Base-by-base conservation (phyloP, 1,139 yeast species). In the Arxiozyma telluris region DNA sequence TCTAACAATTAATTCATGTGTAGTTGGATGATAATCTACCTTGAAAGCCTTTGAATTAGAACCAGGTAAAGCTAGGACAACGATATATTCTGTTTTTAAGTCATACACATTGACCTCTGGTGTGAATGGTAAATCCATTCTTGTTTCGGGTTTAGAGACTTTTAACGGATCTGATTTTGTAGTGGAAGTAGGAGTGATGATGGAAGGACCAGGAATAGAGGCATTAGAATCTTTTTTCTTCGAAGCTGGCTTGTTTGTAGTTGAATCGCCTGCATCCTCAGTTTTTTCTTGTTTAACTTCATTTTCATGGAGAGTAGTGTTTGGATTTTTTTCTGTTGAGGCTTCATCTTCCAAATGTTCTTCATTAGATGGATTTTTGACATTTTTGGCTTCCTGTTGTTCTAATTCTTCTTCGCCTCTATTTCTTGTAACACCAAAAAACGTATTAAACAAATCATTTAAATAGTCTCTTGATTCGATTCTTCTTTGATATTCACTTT, bases 91-190 rank as follows among this genome's bases (percentile, higher is more conserved):
- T 11, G 70, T 71, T 5, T 73, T 71, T 44, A 73, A 69, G 54
- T 80, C 82, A 59, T 79, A 79, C 20, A 80, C 75, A 59, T 80
- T 82, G 9, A 79, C 69, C 52, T 79, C 76, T n/a, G 84, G 84
- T 7, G 82, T 73, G 54, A 77, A 78, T 58, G 81, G 81, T 47
- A 73, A 56, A 21, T 69, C 68, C 34, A 71, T 60, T 47, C 72
- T 64, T n/a, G 70, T 68, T 44, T 76, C 78, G 8, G 80, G 78
- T 50, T 74, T 73, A 9, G 81, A 76, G 15, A 77, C 72, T 61
- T 76, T 74, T 41, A 75, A 58, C 11, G 76, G 73, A 47, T 70
- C 78, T 55, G 71, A 67, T 52, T 63, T 64, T 44, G 74, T 74
- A 21, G 71, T 61, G 54, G 71, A 71, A 23, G 68, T 72, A 34